phyloP scores from a whole-genome alignment of 208 protist species.

The Acanthamoeba lenticulata region DNA sequence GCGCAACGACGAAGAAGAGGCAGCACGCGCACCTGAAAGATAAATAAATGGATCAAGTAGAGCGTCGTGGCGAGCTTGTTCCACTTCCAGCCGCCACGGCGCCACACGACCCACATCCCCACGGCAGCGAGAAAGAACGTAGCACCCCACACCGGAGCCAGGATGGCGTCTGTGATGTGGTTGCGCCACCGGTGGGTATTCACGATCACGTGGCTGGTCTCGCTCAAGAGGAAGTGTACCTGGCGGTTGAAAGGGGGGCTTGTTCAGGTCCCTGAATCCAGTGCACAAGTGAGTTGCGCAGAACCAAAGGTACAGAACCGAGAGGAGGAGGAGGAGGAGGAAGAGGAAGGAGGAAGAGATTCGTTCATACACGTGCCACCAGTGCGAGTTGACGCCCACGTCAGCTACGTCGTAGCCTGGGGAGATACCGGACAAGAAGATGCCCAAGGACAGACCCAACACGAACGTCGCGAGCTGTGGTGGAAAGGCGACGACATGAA shows the following conservation, averaged over 20 bases:
- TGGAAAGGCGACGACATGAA: not conserved
- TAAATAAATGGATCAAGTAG: constrained; percentile 34
- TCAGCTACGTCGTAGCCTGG: constrained; percentile 8
- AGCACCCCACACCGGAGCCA: not conserved
- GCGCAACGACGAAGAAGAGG: too few relatives aligned
- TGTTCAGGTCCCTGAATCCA: not conserved
- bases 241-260: not conserved
- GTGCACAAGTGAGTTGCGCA: too few relatives aligned
- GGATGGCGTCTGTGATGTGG: not conserved
- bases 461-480: not conserved
- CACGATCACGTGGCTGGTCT: not conserved
- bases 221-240: not conserved
- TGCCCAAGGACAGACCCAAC: constrained; percentile 1
- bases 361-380: not conserved
- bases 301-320: too few relatives aligned
- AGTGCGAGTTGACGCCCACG: not conserved
- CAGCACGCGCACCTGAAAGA: not conserved
- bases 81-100: constrained; percentile 43
- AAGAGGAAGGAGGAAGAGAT: not conserved
- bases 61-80: constrained; percentile 41
- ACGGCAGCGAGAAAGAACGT: not conserved
- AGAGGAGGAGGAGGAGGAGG: not conserved
- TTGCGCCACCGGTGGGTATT: too few relatives aligned
- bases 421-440: constrained; percentile 12
- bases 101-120: constrained; percentile 27